Base-by-base conservation (phyloP, 2,329 filamentous ascomycete species). In the Mollisia scopiformis region DNA sequence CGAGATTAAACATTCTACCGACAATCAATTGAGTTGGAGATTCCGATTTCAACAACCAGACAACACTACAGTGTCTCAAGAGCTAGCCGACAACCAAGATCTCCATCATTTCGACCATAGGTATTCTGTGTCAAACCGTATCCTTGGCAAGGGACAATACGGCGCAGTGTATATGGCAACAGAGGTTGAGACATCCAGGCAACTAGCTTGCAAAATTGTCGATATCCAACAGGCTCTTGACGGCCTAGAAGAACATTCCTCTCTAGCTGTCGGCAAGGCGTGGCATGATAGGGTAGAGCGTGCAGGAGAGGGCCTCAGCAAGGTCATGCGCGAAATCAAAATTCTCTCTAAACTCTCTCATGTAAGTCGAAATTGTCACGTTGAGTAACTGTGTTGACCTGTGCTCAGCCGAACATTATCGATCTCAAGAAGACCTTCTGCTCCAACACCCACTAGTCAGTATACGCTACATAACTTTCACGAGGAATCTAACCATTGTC, bases 141-240 rank as follows among this genome's bases (percentile, higher is more conserved):
- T 79, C 2, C 75, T 89, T 25, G 86, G 87, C 4, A 69, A 73
- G 33, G 87, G 87, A 6, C 78, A 76, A 2, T 79, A 80, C 68
- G 84, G 83, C 8, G 75, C 75, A 43, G 83, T 89, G 2, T 79
- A 83, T 58, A 75, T 88, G 10, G 84, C 82, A 5, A 71, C 81
- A 2, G 80, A 90, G 16, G 71, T 76, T 25, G 72, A 72, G 6
- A 84, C 82, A 0, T 78, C 80, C 37, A 80, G 79, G 58, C 89
- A 92, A 68, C 65, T 91, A 21, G 88, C 88, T 11, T 92, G 89
- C 77, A 92, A 92, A 68, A 74, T 91, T 8, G 77, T 90, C 55
- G 77, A 84, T 56, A 68, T 89, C 2, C 75, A 77, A 3, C 19
- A 53, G 16, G 53, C 57, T 19, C 57, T 49, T 19, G 13, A 57